phyloP scores from a whole-genome alignment of 805 yeast genomes.

The Wickerhamomyces canadensis region DNA sequence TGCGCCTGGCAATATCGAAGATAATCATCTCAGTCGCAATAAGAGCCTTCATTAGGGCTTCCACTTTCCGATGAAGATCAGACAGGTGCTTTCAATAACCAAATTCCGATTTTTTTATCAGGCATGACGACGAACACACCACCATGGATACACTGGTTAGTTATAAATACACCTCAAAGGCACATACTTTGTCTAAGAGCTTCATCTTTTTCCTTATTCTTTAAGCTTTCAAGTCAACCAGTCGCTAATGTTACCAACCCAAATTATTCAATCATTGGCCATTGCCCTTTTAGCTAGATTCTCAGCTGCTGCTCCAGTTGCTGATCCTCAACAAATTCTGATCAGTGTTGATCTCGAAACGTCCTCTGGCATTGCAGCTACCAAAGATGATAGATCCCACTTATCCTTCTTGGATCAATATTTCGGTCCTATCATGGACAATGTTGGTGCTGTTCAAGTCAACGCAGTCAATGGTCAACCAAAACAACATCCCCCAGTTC shows the following conservation, averaged over 20 bases:
- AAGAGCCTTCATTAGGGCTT: no score
- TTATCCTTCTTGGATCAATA: constrained; percentile 30
- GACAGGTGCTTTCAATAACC: no score
- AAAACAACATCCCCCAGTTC: constrained; percentile 24
- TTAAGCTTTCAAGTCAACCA: no score
- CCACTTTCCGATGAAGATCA: no score
- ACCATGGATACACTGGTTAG: no score
- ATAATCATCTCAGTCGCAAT: no score
- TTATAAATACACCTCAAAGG: no score
- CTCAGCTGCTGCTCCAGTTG: constrained; percentile 19
- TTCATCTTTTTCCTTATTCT: no score
- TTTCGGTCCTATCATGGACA: constrained; percentile 30
- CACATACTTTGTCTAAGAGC: no score
- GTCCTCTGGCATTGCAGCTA: constrained; percentile 2
- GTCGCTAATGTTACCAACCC: constrained; percentile 19
- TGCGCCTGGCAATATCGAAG: no score
- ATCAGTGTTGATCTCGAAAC: constrained; percentile 19
- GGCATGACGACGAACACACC: no score
- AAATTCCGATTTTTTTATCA: no score
- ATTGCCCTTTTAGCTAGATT: constrained; percentile 5
- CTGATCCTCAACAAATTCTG: constrained; percentile 20
- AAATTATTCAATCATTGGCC: constrained; percentile 12
- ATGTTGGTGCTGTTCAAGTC: constrained; percentile 19
- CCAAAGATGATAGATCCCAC: constrained; percentile 10
- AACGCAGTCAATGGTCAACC: constrained; percentile 18